Evolutionary conservation across 2,329 filamentous ascomycete genomes (phyloP), one percentile per base, ranked within the genome.

Genomic region (Aspergillus versicolor): DNA sequence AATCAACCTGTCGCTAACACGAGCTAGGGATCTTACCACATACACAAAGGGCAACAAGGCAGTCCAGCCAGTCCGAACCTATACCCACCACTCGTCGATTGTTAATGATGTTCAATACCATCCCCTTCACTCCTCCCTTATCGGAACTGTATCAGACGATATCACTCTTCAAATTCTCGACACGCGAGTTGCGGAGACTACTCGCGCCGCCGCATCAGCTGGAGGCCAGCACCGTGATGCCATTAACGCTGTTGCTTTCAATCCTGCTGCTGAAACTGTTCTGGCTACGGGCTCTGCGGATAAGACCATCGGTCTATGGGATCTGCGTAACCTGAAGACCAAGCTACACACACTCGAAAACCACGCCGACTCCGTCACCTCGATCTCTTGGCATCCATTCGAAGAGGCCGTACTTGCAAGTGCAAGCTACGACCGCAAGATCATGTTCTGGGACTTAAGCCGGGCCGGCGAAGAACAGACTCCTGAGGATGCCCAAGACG

Each of bases 81-180:
- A 94, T 76, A 93, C 87, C 1, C 90, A 97, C 64, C 95, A 99
- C 74, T 87, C 83, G 19, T 88, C 93, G 24, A 90, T 94, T 53
- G 94, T 99, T 71, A 99, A 99, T 73, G 94, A 99, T 69, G 92
- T 99, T 32, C 92, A 97, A 76, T 91, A 96, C 71, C 93, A 97
- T 67, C 92, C 93, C 8, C 84, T 92, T 43, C 90, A 93, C 62
- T 88, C 86, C 67, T 87, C 88, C 65, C 87, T 95, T 62, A 90
- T 99, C 60, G 95, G 93, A 61, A 93, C 90, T 15, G 94, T 96
- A 3, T 97, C 94, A 4, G 94, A 99, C 72, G 94, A 99, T 72
- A 83, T 94, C 65, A 97, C 91, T 7, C 85, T 97, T 60, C 91
- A 97, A 74, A 89, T 99, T 59, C 83, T 97, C 58, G 94, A 99